phyloP scores from a whole-genome alignment of 2,329 filamentous ascomycete genomes.

The Madurella mycetomatis region DNA sequence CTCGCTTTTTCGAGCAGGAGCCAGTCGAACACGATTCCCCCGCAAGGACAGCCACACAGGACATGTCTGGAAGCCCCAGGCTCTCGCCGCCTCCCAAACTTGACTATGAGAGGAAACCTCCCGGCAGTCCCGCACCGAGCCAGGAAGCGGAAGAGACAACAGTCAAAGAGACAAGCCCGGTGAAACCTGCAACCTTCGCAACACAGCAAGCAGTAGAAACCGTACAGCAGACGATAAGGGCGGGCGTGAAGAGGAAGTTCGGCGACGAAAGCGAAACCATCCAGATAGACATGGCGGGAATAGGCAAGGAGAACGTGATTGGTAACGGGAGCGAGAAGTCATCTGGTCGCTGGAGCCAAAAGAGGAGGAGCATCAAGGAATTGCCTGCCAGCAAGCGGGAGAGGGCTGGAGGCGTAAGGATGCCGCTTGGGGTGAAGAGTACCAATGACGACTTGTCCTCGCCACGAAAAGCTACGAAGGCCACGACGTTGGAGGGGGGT shows the following conservation, averaged over 20 bases:
- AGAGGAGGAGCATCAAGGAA: conserved; percentile 45
- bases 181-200: background rate
- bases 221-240: conserved; percentile 33
- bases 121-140: conserved; percentile 12
- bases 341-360: conserved; percentile 27
- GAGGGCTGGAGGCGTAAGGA: conserved; percentile 37
- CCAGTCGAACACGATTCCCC: conserved; percentile 51
- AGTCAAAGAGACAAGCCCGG: conserved; percentile 2
- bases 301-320: conserved; percentile 29
- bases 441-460: conserved; percentile 57
- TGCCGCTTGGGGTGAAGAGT: conserved; percentile 53
- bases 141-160: conserved; percentile 4
- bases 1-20: conserved; percentile 54
- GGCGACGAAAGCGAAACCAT: conserved; percentile 49
- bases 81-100: conserved; percentile 20
- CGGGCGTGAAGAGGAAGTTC: conserved; percentile 55
- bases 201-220: background rate
- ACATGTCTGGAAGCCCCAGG: conserved; percentile 8
- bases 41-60: conserved; percentile 20
- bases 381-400: conserved; percentile 41
- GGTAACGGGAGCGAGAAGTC: conserved; percentile 14
- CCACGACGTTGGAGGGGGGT: conserved; percentile 33
- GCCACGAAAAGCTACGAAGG: conserved; percentile 48
- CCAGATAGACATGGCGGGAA: conserved; percentile 31
- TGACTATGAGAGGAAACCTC: conserved; percentile 20